Conservation (phyloP, 1,284 basidiomycete species). For the Earliella scabrosa region DNA sequence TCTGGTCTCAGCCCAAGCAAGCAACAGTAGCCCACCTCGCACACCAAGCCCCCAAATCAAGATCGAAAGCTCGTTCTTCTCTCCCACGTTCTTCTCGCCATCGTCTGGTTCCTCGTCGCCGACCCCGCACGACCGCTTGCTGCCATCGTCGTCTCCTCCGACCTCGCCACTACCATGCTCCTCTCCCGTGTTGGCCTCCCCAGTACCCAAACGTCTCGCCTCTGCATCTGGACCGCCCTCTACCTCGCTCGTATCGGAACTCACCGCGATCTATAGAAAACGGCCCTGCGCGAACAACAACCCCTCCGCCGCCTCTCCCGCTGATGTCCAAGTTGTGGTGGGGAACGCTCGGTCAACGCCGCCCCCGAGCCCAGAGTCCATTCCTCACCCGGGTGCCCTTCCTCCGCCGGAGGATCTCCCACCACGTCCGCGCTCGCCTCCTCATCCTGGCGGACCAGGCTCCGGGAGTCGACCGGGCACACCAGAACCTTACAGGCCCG, state of each 20-base stretch:
- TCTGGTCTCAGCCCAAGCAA: not conserved
- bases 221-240: too few species aligned
- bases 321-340: not conserved
- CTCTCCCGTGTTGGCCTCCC: not conserved
- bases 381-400: not conserved
- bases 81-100: constrained; percentile 1
- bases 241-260: not conserved
- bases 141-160: not conserved
- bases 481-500: constrained; percentile 2
- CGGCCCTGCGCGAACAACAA: too few species aligned
- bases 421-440: constrained; percentile 11
- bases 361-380: not conserved
- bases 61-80: constrained; percentile 1
- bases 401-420: constrained; percentile 11
- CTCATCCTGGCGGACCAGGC: not conserved
- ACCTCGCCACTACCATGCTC: not conserved
- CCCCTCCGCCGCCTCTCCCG: too few species aligned
- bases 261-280: not conserved
- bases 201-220: not conserved
- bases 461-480: constrained; percentile 3
- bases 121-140: not conserved
- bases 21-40: too few species aligned
- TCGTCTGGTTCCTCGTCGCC: not conserved
- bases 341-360: not conserved
- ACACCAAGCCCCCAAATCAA: constrained; percentile 2